Conservation (phyloP, 176 grass and related monocot species). For the Dendrocalamus sinicus region DNA sequence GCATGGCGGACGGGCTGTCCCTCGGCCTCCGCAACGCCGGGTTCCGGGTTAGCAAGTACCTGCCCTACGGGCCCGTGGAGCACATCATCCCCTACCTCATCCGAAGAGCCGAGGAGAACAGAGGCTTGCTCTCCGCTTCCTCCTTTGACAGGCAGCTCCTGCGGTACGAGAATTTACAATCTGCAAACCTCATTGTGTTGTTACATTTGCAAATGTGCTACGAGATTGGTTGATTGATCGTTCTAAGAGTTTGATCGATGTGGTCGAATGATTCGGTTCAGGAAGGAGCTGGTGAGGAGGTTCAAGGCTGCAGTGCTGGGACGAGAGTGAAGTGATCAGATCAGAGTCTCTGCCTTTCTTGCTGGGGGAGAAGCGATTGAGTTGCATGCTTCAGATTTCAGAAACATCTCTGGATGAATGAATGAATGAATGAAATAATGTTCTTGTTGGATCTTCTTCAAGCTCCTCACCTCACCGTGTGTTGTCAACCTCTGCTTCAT, state of each 20-base stretch:
- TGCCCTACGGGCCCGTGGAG: slow-evolving; percentile 91
- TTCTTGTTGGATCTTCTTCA: neutral
- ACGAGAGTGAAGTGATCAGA: slow-evolving; percentile 28
- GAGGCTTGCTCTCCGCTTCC: slow-evolving; percentile 78
- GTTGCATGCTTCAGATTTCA: slow-evolving; percentile 14
- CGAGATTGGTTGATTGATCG: neutral
- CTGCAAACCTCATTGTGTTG: neutral
- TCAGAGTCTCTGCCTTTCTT: neutral
- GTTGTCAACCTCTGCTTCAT: neutral
- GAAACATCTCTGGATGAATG: slow-evolving; percentile 15
- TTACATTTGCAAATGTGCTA: no score
- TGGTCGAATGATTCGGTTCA: slow-evolving; percentile 20
- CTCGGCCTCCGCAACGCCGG: slow-evolving; percentile 78
- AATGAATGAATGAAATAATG: slow-evolving; percentile 4
- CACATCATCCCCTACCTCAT: slow-evolving; percentile 94
- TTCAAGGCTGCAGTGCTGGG: slow-evolving; percentile 51
- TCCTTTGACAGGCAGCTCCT: slow-evolving; percentile 71
- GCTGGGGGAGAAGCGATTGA: slow-evolving; percentile 6
- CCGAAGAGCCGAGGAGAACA: slow-evolving; percentile 93
- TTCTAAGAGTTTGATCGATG: neutral
- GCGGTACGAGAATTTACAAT: slow-evolving; percentile 40
- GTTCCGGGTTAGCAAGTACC: slow-evolving; percentile 90
- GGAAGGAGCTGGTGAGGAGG: slow-evolving; percentile 83
- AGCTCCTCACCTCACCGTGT: neutral
- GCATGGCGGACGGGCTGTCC: slow-evolving; percentile 94